Evolutionary conservation across 139 green algal genomes (phyloP), one percentile per base, ranked within the genome.

Genomic region (Picochlorum costavermella): DNA sequence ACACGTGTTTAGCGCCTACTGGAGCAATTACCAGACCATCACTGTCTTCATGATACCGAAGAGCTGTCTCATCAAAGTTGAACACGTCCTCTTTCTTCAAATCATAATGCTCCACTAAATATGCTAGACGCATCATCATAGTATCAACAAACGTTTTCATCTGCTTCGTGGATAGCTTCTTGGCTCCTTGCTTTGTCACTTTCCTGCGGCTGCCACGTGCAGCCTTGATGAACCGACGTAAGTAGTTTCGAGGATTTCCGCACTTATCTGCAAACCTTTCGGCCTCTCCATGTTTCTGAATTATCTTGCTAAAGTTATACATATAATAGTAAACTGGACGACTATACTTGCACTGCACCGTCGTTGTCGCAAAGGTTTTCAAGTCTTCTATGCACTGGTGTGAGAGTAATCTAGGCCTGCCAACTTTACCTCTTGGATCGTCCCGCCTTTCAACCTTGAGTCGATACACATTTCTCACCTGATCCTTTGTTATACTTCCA

Each of bases 1-100:
- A 17, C 45, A 51, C 3, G 14, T 51, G 45, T 51, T 51, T 51
- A 6, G 3, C 45, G 6, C 45, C 45, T 13, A 6, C 14, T 51
- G 45, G 45, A n/a, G 8, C 45, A 5, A 28, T 58, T 30, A 30
- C 23, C 23, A 33, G 30, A 5, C 50, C 50, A 58, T 30, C 23
- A n/a, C n/a, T n/a, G 20, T 28, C 50, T n/a, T 51, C 45, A 51
- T 51, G 12, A 2, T 33, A 58, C 20, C n/a, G 50, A 58, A 58
- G 20, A 33, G 50, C 50, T 58, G 50, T 58, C 23, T 58, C 20
- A 9, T 58, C 50, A 58, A 58, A 58, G 50, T 58, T 58, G 11
- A 58, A 58, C 20, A 58, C 50, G 23, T 58, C 50, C 50, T 58
- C 50, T 9, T 28, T 28, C 20, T 58, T 30, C 50, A 58, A 10